Evolutionary conservation across 768 basidiomycete species (phyloP).

Genomic region (Leccinum incarnatum): DNA sequence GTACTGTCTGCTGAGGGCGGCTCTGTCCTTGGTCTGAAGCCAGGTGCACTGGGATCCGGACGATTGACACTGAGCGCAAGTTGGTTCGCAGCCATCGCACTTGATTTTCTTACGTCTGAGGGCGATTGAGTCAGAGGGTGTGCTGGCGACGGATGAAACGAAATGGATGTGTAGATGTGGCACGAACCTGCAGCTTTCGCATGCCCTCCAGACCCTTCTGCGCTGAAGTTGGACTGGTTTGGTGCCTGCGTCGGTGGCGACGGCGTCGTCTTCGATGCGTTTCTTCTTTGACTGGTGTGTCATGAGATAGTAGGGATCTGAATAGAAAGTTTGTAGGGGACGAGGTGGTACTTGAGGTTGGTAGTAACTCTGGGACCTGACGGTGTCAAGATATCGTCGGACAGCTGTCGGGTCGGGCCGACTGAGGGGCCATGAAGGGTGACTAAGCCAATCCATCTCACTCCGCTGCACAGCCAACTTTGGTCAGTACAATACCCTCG

Average conservation of each 20-base stretch:
- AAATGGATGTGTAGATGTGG: conserved; percentile 10
- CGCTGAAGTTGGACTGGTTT: conserved; percentile 80
- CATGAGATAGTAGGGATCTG: conserved; percentile 48
- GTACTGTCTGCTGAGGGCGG: conserved; percentile 85
- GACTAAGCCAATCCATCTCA: conserved; percentile 34
- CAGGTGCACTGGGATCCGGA: conserved; percentile 81
- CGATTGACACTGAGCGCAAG: conserved; percentile 75
- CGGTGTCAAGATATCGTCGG: conserved; percentile 34
- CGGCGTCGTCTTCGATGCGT: conserved; percentile 55
- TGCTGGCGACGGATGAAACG: conserved; percentile 13
- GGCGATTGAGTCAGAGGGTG: conserved; percentile 17
- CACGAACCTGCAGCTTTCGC: conserved; percentile 81
- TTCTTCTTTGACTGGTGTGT: conserved; percentile 74
- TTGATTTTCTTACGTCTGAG: conserved; percentile 88
- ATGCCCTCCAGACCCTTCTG: conserved; percentile 82
- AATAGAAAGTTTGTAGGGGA: conserved; percentile 26
- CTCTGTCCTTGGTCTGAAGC: conserved; percentile 90
- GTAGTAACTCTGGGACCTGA: conserved; percentile 21
- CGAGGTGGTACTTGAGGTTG: conserved; percentile 14
- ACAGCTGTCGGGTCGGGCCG: conserved; percentile 36
- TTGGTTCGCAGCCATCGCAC: conserved; percentile 85
- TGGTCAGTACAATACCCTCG: conserved; percentile 17
- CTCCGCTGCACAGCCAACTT: conserved; percentile 23
- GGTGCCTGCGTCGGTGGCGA: conserved; percentile 51
- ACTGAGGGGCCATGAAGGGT: conserved; percentile 23